Base-by-base conservation (phyloP, 257 asterid species). In the Solanum corneliomulleri region DNA sequence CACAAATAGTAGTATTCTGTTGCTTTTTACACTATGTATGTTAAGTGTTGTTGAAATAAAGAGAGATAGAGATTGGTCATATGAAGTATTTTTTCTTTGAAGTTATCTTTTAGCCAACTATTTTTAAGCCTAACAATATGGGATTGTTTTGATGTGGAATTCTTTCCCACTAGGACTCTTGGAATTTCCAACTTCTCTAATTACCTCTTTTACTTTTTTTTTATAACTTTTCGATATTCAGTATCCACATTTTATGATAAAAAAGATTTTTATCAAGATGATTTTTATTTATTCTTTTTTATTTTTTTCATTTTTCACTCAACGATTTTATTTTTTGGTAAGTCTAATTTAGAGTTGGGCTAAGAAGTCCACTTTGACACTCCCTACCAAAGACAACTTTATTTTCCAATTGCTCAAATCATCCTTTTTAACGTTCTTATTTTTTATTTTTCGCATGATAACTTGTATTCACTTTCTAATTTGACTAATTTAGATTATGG, bases 21-120 rank as follows among this genome's bases (percentile, higher is more conserved):
- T 84, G 41, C 64, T 84, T 66, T 56, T 84, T 84, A 69, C 72
- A 84, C 64, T 9, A 14, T 84, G n/a, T 39, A n/a, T 83, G 31
- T 37, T 10, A 15, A 27, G 84, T 78, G 66, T 45, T 45, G 76
- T 56, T 84, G 77, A 44, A 78, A 84, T n/a, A 62, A 84, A 84
- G 60, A n/a, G 62, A 64, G 87, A 84, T 37, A 41, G 87, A 41
- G 87, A 84, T 69, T 84, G 87, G 11, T 84, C 87, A 64, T 83
- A 6, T 2, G 58, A 41, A 31, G 64, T 56, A 39, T 39, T 37
- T 9, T 74, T 74, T 41, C n/a, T 31, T 84, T n/a, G 45, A 37
- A 64, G 72, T 14, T 25, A 25, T 60, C 75, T 64, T 11, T 69
- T 64, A 37, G 39, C 76, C 76, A 84, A 60, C 77, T 41, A 62